These are phyloP conservation scores for Quercus rubra DNA, from an alignment of 306 rosid genomes.

Conservation along the genomic window DNA sequence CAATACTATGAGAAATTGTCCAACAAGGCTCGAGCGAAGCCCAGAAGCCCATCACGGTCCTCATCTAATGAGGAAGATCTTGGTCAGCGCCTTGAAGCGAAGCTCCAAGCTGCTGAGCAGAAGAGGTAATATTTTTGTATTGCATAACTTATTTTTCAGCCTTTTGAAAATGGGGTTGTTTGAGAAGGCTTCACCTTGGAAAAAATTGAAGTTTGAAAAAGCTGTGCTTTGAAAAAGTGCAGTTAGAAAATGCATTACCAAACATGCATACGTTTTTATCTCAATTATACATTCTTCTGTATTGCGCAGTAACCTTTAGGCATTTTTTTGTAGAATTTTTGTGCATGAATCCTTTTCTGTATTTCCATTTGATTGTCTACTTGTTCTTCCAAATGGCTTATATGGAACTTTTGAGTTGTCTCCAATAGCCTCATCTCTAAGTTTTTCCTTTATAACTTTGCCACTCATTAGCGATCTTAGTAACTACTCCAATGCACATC, in stretches of 20 bases:
- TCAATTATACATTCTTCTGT: not conserved
- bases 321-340: slow-evolving; percentile 1
- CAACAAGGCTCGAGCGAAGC: slow-evolving; percentile 85
- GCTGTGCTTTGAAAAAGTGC: too few relatives aligned
- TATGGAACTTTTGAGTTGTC: not conserved
- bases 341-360: not conserved
- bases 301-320: not conserved
- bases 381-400: not conserved
- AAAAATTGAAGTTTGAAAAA: too few relatives aligned
- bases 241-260: too few relatives aligned
- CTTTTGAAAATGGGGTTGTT: too few relatives aligned
- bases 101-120: slow-evolving; percentile 88
- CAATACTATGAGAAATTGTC: slow-evolving; percentile 71
- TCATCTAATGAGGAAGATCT: slow-evolving; percentile 73
- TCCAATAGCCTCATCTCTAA: not conserved
- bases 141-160: not conserved
- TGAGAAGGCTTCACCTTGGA: too few relatives aligned
- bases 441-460: not conserved
- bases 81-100: slow-evolving; percentile 86
- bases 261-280: not conserved
- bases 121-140: slow-evolving; percentile 51
- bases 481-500: not conserved
- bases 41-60: slow-evolving; percentile 67
- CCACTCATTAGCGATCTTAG: not conserved
- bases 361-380: not conserved